Evolutionary conservation across 1,284 basidiomycete species (phyloP).

Genomic region (Agaricales sp.): DNA sequence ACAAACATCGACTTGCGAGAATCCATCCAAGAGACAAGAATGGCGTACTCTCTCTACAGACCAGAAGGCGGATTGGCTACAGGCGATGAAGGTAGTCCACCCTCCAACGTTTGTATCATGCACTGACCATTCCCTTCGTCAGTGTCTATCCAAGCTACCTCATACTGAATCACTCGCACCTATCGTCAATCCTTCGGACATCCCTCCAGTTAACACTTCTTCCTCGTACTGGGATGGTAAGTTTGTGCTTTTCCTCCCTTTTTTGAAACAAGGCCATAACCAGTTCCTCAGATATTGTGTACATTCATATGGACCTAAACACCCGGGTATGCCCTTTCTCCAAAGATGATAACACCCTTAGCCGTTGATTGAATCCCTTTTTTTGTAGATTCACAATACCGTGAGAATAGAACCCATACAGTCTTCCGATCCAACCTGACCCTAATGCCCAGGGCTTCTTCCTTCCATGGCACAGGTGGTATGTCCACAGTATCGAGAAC

Average conservation of each 20-base stretch:
- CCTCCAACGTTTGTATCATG: too few species aligned
- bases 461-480: constrained; percentile 29
- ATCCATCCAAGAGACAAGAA: not conserved
- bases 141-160: constrained; percentile 23
- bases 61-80: not conserved
- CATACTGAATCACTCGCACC: constrained; percentile 18
- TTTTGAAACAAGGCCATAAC: not conserved
- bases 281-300: constrained; percentile 21
- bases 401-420: too few species aligned
- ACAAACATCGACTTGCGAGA: not conserved
- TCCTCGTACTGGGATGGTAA: constrained; percentile 24
- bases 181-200: constrained; percentile 16
- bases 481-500: constrained; percentile 20
- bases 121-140: too few species aligned
- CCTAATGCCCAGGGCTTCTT: constrained; percentile 24
- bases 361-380: not conserved
- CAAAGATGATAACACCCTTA: not conserved
- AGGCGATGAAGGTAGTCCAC: not conserved
- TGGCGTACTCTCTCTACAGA: not conserved
- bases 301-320: constrained; percentile 27
- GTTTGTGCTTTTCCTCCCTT: not conserved
- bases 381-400: too few species aligned
- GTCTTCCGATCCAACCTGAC: too few species aligned
- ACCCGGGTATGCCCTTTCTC: constrained; percentile 11
- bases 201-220: constrained; percentile 20